phyloP scores from a whole-genome alignment of 2,329 filamentous ascomycete genomes.

The Sporothrix mexicana region DNA sequence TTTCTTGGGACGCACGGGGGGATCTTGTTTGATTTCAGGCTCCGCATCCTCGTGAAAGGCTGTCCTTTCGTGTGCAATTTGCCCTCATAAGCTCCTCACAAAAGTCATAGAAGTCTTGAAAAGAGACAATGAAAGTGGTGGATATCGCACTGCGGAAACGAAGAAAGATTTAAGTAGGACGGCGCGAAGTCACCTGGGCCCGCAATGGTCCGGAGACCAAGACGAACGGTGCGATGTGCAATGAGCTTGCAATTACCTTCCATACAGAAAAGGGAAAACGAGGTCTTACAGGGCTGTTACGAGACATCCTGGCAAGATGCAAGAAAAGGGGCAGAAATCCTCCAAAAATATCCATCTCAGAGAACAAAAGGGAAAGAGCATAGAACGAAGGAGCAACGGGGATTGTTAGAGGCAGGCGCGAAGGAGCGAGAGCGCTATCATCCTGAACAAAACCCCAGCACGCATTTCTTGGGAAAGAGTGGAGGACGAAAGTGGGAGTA shows the following conservation, averaged over 20 bases:
- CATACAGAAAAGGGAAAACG: background rate
- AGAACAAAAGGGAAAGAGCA: background rate
- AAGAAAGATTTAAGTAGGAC: background rate
- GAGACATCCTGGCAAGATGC: background rate
- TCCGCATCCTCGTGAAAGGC: conserved; percentile 5
- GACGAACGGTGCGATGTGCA: conserved; percentile 6
- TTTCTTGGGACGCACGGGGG: no score
- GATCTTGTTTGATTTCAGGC: background rate
- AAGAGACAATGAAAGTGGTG: no score
- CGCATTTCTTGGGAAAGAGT: conserved; percentile 1
- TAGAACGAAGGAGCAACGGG: background rate
- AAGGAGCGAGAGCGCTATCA: conserved; percentile 9
- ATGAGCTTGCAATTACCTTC: no score
- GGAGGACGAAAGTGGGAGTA: background rate
- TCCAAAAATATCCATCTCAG: background rate
- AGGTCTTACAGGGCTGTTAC: background rate
- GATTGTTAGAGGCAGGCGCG: conserved; percentile 1
- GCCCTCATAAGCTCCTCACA: background rate
- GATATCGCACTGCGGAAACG: background rate
- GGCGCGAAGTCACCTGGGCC: conserved; percentile 17
- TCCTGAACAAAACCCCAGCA: background rate
- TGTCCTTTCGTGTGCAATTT: background rate
- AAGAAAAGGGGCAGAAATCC: background rate
- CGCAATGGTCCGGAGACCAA: background rate
- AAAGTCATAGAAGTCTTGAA: background rate